These are phyloP conservation scores for Sugiyamaella marilandica DNA, from an alignment of 805 yeast species.

Conservation along the genomic window DNA sequence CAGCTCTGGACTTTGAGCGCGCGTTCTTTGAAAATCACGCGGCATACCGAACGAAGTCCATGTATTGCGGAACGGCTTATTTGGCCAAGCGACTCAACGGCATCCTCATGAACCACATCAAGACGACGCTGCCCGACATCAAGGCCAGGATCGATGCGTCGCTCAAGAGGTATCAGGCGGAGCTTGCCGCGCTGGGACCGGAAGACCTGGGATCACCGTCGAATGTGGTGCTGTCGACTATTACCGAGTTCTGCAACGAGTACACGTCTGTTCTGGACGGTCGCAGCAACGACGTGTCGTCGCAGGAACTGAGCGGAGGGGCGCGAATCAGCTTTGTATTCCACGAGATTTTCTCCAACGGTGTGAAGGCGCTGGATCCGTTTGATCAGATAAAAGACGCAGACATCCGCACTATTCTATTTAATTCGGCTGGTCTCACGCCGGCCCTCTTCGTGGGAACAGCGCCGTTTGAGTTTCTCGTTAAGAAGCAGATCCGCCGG, in stretches of 20 bases:
- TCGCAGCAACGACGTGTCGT: slow-evolving; percentile 83
- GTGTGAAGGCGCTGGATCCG: slow-evolving; percentile 88
- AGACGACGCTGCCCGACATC: slow-evolving; percentile 85
- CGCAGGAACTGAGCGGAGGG: slow-evolving; percentile 93
- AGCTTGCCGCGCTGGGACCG: slow-evolving; percentile 73
- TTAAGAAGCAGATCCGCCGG: slow-evolving; percentile 85
- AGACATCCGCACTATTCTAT: slow-evolving; percentile 94
- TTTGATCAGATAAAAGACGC: slow-evolving; percentile 93
- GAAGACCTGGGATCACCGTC: slow-evolving; percentile 77
- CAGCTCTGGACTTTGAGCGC: slow-evolving; percentile 79
- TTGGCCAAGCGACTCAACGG: slow-evolving; percentile 88
- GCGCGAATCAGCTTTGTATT: slow-evolving; percentile 97
- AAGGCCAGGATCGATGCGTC: slow-evolving; percentile 85
- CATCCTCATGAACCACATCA: slow-evolving; percentile 85
- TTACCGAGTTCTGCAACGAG: slow-evolving; percentile 91
- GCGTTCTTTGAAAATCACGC: slow-evolving; percentile 81
- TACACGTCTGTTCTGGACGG: slow-evolving; percentile 90
- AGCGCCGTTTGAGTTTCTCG: slow-evolving; percentile 91
- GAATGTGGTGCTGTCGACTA: slow-evolving; percentile 82
- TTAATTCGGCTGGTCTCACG: slow-evolving; percentile 92
- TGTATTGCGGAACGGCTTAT: slow-evolving; percentile 95
- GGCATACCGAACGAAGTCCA: slow-evolving; percentile 84
- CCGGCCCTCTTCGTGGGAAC: slow-evolving; percentile 97
- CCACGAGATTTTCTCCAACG: slow-evolving; percentile 94
- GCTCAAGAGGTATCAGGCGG: slow-evolving; percentile 77